phyloP scores from a whole-genome alignment of 129 eudicot species.

The Oenanthe sinensis region DNA sequence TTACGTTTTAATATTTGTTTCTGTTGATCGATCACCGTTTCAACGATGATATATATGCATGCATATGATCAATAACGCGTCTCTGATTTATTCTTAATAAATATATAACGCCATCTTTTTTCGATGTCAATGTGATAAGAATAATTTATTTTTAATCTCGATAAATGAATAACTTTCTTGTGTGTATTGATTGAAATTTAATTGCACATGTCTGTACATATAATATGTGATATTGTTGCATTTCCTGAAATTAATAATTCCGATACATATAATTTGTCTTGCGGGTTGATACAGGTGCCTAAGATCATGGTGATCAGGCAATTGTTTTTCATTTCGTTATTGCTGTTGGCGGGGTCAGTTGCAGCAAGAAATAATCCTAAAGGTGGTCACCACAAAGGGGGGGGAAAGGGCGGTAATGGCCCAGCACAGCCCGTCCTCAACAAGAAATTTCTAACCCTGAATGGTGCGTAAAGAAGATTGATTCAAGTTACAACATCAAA shows the following conservation, averaged over 20 bases:
- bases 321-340: slow-evolving; percentile 30
- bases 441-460: slow-evolving; percentile 57
- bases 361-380: slow-evolving; percentile 18
- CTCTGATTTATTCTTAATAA: too few relatives aligned
- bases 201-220: too few relatives aligned
- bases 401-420: not conserved
- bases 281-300: slow-evolving; percentile 15
- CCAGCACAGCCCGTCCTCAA: slow-evolving; percentile 3
- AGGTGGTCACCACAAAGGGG: not conserved
- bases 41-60: too few relatives aligned
- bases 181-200: too few relatives aligned
- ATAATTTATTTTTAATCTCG: too few relatives aligned
- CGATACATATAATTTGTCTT: too few relatives aligned
- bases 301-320: slow-evolving; percentile 37
- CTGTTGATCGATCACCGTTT: not conserved
- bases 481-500: not conserved
- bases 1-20: not conserved
- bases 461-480: slow-evolving; percentile 18
- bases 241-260: not conserved
- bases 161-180: too few relatives aligned
- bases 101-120: too few relatives aligned
- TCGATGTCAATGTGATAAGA: too few relatives aligned
- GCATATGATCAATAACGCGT: too few relatives aligned
- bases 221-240: not conserved
- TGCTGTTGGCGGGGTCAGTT: slow-evolving; percentile 35